Base-by-base conservation (phyloP, 768 basidiomycete genomes). In the Scleroderma bovista region DNA sequence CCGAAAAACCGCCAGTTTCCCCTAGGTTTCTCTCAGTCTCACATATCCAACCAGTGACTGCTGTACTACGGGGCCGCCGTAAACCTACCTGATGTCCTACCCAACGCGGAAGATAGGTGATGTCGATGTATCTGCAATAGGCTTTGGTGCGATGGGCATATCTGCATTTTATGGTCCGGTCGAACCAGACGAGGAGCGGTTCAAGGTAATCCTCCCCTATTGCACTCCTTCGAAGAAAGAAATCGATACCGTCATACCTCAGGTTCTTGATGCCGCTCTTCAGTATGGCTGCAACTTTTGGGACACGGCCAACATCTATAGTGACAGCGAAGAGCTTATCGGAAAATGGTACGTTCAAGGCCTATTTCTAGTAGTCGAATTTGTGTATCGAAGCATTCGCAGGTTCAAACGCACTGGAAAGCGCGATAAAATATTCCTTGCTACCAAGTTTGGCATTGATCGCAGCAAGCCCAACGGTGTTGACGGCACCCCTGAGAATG, bases 91-190 rank as follows among this genome's bases (percentile, higher is more conserved):
- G 34, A 60, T 54, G 54, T 12, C 33, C 8, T 65, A 67, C 51
- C 71, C 66, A 22, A 71, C 66, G 48, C 73, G 72, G 48, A 74
- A 65, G 47, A 72, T 85, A 23, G 79, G 77, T 22, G 59, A 67
- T 15, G 61, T 67, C 24, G 48, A 67, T 12, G 74, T 81, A 16
- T 68, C 74, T 6, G 75, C 75, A 17, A 71, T 86, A 13, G 82
- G 83, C 2, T 82, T 78, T 51, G 84, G 84, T 7, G 66, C 73
- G 4, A 84, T 84, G 83, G 81, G 79, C 6, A 57, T 83, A 9
- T 74, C 75, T 15, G 69, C 65, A 1, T 69, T 61, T 40, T 81
- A 81, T 50, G 80, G 81, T 16, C 50, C 59, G 2, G 58, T 61
- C 0, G 66, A 66, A 12, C 52, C 71, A 3, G 82, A 85, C 51